These are phyloP conservation scores for Mycena citricolor DNA, from an alignment of 1,284 basidiomycete genomes.

Conservation along the genomic window DNA sequence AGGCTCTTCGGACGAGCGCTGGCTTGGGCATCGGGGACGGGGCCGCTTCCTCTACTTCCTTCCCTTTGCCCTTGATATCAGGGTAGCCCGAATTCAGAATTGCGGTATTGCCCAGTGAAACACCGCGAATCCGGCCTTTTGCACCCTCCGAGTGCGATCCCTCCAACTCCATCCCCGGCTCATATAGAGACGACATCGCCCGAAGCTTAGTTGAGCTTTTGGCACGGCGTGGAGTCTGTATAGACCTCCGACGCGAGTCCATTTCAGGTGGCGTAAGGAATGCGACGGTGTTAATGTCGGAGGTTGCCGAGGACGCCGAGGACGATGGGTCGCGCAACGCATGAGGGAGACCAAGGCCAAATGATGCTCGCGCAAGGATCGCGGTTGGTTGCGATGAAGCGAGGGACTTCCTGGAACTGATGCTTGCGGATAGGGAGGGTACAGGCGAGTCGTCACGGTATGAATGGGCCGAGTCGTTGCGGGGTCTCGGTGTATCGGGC, in stretches of 20 bases:
- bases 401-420: slow-evolving; percentile 23
- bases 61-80: slow-evolving; percentile 34
- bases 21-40: slow-evolving; percentile 32
- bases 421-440: slow-evolving; percentile 12
- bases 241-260: too few relatives aligned
- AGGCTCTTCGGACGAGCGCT: slow-evolving; percentile 51
- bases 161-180: slow-evolving; percentile 16
- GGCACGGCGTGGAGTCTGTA: slow-evolving; percentile 35
- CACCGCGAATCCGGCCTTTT: slow-evolving; percentile 32
- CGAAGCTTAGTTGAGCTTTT: slow-evolving; percentile 50
- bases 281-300: slow-evolving; percentile 43
- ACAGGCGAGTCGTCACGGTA: slow-evolving; percentile 9
- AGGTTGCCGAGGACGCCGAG: slow-evolving; percentile 41
- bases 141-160: slow-evolving; percentile 19
- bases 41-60: slow-evolving; percentile 40
- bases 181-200: slow-evolving; percentile 21
- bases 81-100: slow-evolving; percentile 14
- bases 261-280: slow-evolving; percentile 35
- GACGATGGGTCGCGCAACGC: slow-evolving; percentile 45
- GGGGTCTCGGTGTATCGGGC: slow-evolving; percentile 7
- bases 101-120: slow-evolving; percentile 37
- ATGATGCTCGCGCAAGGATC: slow-evolving; percentile 54
- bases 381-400: slow-evolving; percentile 39
- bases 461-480: slow-evolving; percentile 3
- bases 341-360: slow-evolving; percentile 58